Percentiles rank a stretch among this genome's conserved stretches.
These are phyloP conservation scores for Osmozyma mogii DNA, from an alignment of 805 yeast genomes.

Conservation along the genomic window DNA sequence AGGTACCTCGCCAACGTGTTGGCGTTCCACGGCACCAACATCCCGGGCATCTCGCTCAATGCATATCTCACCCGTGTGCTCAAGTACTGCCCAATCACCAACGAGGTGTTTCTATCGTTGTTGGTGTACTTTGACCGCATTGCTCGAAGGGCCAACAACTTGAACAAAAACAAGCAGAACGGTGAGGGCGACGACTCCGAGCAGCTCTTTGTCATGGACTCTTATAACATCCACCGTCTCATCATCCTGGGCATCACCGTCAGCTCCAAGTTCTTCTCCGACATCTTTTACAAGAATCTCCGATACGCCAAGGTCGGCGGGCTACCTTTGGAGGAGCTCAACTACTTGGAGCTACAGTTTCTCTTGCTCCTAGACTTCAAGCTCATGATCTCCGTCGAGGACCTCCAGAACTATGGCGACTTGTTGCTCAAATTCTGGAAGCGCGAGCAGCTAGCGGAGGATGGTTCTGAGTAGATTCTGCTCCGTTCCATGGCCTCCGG, in stretches of 20 bases:
- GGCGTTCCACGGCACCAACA: conserved; percentile 92
- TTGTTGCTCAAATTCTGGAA: conserved; percentile 78
- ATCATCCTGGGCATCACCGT: conserved; percentile 94
- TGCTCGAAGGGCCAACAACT: conserved; percentile 69
- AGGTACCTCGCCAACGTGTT: conserved; percentile 61
- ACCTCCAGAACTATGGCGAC: conserved; percentile 85
- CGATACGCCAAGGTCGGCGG: conserved; percentile 96
- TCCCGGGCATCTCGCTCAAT: conserved; percentile 90
- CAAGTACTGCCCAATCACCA: conserved; percentile 97
- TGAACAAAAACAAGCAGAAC: conserved; percentile 18
- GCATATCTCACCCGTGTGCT: conserved; percentile 85
- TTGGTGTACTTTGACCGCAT: conserved; percentile 92
- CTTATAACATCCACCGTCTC: conserved; percentile 88
- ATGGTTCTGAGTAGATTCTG: too few species aligned
- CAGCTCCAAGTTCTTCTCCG: conserved; percentile 89
- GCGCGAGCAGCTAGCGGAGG: conserved; percentile 48
- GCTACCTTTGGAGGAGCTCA: conserved; percentile 84
- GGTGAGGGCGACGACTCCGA: conserved; percentile 22
- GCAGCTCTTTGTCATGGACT: conserved; percentile 88
- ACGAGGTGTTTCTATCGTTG: conserved; percentile 85
- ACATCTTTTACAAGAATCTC: conserved; percentile 88
- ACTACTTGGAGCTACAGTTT: conserved; percentile 87
- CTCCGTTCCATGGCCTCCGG: too few species aligned
- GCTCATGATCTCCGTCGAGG: conserved; percentile 82
- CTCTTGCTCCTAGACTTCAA: conserved; percentile 77